phyloP scores from a whole-genome alignment of 495 filamentous ascomycete genomes.

The Tuber borchii region DNA sequence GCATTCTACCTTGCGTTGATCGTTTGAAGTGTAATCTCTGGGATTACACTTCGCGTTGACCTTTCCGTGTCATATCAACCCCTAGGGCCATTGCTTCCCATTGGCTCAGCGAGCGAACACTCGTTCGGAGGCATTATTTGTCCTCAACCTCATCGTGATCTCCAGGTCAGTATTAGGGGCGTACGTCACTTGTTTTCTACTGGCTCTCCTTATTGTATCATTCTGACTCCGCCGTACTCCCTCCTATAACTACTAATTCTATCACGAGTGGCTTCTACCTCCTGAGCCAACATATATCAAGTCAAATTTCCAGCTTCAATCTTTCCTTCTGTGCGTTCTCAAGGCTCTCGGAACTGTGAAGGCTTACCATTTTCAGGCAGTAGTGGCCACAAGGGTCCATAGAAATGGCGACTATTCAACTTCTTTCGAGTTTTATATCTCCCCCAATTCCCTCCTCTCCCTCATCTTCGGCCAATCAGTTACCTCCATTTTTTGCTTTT shows the following conservation, averaged over 20 bases:
- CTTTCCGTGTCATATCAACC: not conserved
- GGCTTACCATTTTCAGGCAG: conserved; percentile 16
- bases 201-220: conserved; percentile 20
- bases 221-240: conserved; percentile 7
- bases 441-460: conserved; percentile 30
- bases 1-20: not conserved
- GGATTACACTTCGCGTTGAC: not conserved
- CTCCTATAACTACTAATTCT: not conserved
- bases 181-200: conserved; percentile 21
- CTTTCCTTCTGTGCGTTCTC: not conserved
- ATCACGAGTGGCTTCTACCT: not conserved
- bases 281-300: not conserved
- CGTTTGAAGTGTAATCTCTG: not conserved
- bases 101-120: not conserved
- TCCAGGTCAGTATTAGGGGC: conserved; percentile 1
- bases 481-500: conserved; percentile 24
- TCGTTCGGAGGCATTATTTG: not conserved
- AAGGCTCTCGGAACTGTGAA: not conserved
- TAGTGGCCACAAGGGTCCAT: not conserved
- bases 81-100: not conserved
- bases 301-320: not conserved
- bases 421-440: conserved; percentile 31
- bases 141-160: not conserved
- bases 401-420: conserved; percentile 27
- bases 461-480: conserved; percentile 14